Evolutionary conservation across 306 rosid species (phyloP), one percentile per base, ranked within the genome.

Genomic region (Glycine tomentella): DNA sequence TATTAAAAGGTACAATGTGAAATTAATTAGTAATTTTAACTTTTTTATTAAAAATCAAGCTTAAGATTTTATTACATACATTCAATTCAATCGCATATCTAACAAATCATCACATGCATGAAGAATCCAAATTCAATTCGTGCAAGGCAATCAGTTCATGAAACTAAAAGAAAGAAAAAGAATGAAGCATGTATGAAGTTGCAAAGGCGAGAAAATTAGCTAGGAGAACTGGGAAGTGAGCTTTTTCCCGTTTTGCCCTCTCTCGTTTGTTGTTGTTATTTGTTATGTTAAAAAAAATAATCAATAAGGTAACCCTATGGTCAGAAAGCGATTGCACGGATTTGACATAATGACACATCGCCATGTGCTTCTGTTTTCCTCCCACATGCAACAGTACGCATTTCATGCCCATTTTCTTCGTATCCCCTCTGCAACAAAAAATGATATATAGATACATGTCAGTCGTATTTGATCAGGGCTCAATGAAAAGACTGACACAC

Each of bases 321-420:
- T 36, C 34, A 75, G 83, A 83, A 85, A 78, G 67, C 16, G 52
- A 86, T 77, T 82, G 90, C 79, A 69, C 90, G 72, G 85, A 80
- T 77, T 85, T 88, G 91, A 87, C 85, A 75, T 51, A 44, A 80
- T 67, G 77, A 61, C 81, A 84, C 79, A 25, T 25, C 55, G 31
- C 72, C 92, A 87, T 84, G 92, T 90, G 94, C 92, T 74, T 31
- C 85, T 76, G 89, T 55, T 84, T 59, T 75, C 71, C 74, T 77
- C 80, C 69, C 94, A 90, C 92, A 92, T 89, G 94, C 86, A 74
- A 61, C 16, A 52, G 13, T 34, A 13, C 15, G 52, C 64, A 16
- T 69, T 82, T 69, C 31, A 25, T 25, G 31, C 31, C 31, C 31
- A 25, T 25, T 25, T 67, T 82, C 77, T 75, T 57, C 31, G 20